Percentiles rank a stretch among this genome's conserved stretches.
Evolutionary conservation across 2,329 filamentous ascomycete species (phyloP).

Genomic region (Neofusicoccum umdonicola): DNA sequence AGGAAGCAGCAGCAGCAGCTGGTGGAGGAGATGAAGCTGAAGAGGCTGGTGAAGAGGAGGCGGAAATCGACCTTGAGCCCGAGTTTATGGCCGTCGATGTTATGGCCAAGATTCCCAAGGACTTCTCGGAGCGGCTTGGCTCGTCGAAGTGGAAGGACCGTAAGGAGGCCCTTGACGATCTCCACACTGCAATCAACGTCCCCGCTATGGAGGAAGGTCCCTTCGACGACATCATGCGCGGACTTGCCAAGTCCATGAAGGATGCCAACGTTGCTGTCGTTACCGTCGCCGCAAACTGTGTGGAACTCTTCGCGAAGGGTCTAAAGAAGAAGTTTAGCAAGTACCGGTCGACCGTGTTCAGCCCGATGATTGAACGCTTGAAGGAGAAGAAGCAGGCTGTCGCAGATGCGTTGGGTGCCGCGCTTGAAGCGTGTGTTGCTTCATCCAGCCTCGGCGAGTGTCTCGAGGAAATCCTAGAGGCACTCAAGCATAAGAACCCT

Average conservation of each 20-base stretch:
- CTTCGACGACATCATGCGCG: constrained; percentile 79
- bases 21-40: constrained; percentile 52
- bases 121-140: constrained; percentile 77
- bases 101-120: constrained; percentile 72
- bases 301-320: constrained; percentile 84
- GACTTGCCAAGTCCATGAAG: constrained; percentile 95
- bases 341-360: constrained; percentile 77
- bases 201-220: constrained; percentile 89
- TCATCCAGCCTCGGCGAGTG: constrained; percentile 76
- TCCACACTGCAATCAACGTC: constrained; percentile 74
- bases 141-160: constrained; percentile 98
- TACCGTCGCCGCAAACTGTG: constrained; percentile 86
- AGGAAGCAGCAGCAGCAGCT: constrained; percentile 65
- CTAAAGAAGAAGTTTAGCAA: constrained; percentile 74
- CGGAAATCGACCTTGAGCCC: constrained; percentile 66
- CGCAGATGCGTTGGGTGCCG: constrained; percentile 80
- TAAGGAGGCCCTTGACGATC: constrained; percentile 86
- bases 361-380: constrained; percentile 87
- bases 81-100: constrained; percentile 82
- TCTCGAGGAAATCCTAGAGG: constrained; percentile 85
- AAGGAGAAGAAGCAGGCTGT: constrained; percentile 96
- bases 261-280: constrained; percentile 97
- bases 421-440: constrained; percentile 69
- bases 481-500: constrained; percentile 89
- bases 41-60: constrained; percentile 61